These are phyloP conservation scores for Solanum hybrid DNA, from an alignment of 305 asterid species.

Conservation along the genomic window DNA sequence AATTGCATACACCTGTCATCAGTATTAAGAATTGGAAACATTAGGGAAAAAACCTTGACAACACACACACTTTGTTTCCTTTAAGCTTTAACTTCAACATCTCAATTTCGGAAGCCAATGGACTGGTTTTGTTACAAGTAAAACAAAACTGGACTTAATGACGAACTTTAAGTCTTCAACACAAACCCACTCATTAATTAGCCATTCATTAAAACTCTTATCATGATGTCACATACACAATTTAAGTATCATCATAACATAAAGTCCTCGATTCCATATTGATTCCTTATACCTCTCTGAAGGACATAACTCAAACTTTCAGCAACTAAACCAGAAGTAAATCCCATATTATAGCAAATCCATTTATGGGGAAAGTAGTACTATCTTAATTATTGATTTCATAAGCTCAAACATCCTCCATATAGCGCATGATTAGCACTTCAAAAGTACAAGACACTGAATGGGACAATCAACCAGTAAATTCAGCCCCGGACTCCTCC, in stretches of 20 bases:
- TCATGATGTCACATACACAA: neutral
- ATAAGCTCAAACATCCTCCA: neutral
- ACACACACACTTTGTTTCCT: neutral
- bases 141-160: neutral
- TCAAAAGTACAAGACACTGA: neutral
- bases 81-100: neutral
- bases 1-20: constrained; percentile 34
- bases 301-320: neutral
- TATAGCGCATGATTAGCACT: neutral
- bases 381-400: neutral
- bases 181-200: neutral
- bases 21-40: neutral
- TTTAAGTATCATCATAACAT: neutral
- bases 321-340: neutral
- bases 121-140: neutral
- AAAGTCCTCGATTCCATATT: neutral
- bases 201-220: neutral
- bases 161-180: neutral
- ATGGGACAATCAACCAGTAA: neutral
- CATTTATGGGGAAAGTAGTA: neutral
- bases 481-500: neutral
- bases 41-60: neutral
- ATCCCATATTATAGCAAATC: neutral
- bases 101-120: neutral
- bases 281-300: neutral